phyloP scores from a whole-genome alignment of 2,329 filamentous ascomycete species.

The Grosmannia huntii region DNA sequence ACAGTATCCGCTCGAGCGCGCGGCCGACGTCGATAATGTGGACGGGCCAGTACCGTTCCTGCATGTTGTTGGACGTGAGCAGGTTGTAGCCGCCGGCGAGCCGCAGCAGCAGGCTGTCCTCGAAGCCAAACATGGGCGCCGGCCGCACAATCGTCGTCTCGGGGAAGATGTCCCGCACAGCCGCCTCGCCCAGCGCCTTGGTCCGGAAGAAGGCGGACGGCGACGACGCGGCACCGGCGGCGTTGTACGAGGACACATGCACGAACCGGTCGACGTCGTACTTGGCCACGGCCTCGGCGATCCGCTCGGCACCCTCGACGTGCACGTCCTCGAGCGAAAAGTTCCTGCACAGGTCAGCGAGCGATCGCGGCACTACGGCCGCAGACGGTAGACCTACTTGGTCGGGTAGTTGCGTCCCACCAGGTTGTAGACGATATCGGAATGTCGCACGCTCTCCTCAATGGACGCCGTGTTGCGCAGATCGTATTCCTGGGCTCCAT shows the following conservation, averaged over 20 bases:
- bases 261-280: constrained; percentile 97
- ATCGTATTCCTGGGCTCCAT: constrained; percentile 66
- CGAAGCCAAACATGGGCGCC: constrained; percentile 86
- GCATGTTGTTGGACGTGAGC: constrained; percentile 85
- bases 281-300: constrained; percentile 87
- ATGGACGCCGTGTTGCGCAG: constrained; percentile 89
- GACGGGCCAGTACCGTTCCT: constrained; percentile 81
- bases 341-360: constrained; percentile 45
- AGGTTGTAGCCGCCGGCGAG: constrained; percentile 71
- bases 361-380: background rate
- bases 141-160: constrained; percentile 95
- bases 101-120: constrained; percentile 81
- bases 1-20: constrained; percentile 79
- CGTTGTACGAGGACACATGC: constrained; percentile 92
- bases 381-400: constrained; percentile 46
- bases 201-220: constrained; percentile 81
- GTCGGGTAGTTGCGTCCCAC: constrained; percentile 91
- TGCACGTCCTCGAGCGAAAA: constrained; percentile 89
- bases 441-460: constrained; percentile 92
- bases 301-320: constrained; percentile 82
- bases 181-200: constrained; percentile 74
- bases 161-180: constrained; percentile 80
- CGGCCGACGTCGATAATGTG: constrained; percentile 87
- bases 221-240: constrained; percentile 65
- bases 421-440: constrained; percentile 94